Evolutionary conservation across 495 filamentous ascomycete genomes (phyloP).

Genomic region (Aspergillus incahuasiensis): DNA sequence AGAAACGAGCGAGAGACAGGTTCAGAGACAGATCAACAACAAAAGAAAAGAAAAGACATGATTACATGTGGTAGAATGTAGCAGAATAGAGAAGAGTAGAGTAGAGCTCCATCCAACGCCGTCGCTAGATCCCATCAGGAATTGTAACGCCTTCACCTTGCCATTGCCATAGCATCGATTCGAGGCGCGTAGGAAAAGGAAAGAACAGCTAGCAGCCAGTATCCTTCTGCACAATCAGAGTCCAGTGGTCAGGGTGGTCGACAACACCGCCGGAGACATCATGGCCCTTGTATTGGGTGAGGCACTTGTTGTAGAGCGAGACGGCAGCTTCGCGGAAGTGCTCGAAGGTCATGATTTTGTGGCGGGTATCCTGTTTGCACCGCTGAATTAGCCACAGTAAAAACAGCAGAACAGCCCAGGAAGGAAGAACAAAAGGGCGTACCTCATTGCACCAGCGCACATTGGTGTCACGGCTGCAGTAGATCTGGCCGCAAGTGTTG

Average conservation of each 20-base stretch:
- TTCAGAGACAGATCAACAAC: too few relatives aligned
- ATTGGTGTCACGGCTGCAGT: background rate
- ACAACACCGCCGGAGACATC: background rate
- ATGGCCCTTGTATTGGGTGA: background rate
- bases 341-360: background rate
- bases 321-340: background rate
- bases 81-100: too few relatives aligned
- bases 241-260: background rate
- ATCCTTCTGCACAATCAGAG: background rate
- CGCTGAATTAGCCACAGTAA: background rate
- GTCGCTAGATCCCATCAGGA: too few relatives aligned
- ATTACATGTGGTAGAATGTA: too few relatives aligned
- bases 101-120: too few relatives aligned
- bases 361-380: background rate
- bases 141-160: too few relatives aligned
- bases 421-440: background rate
- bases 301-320: background rate
- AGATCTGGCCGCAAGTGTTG: background rate
- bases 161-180: too few relatives aligned
- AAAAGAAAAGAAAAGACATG: too few relatives aligned
- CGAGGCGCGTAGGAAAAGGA: too few relatives aligned
- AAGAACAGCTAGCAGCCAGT: background rate
- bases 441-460: conserved; percentile 1
- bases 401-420: background rate
- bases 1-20: too few relatives aligned